These are phyloP conservation scores for Farysia itapuensis DNA, from an alignment of 1,284 basidiomycete species.

Conservation along the genomic window DNA sequence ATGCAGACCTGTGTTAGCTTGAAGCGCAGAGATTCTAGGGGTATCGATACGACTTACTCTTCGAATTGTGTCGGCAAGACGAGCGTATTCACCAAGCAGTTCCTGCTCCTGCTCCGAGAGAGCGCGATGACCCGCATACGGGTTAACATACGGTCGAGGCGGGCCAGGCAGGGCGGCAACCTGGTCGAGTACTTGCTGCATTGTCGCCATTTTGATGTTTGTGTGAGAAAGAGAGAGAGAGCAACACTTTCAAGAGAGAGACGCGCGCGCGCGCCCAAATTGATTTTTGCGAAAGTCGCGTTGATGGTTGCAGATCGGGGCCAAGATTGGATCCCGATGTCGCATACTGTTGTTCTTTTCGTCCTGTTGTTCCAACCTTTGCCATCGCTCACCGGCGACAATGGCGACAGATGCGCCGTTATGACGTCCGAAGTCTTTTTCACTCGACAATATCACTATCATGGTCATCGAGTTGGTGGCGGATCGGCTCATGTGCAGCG, in stretches of 20 bases:
- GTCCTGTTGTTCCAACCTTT: too few species aligned
- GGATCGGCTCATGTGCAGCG: conserved; percentile 1
- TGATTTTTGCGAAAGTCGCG: too few species aligned
- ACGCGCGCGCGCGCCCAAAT: too few species aligned
- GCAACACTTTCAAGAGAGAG: conserved; percentile 18
- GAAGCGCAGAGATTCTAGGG: too few species aligned
- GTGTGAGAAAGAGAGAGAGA: conserved; percentile 1
- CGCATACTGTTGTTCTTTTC: too few species aligned
- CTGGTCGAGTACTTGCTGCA: conserved; percentile 30
- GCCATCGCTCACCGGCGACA: too few species aligned
- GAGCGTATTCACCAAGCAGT: conserved; percentile 54
- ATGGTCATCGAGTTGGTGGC: conserved; percentile 1
- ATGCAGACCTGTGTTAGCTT: not conserved
- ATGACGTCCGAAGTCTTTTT: conserved; percentile 38
- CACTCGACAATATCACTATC: conserved; percentile 13
- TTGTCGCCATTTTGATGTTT: conserved; percentile 16
- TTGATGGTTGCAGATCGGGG: too few species aligned
- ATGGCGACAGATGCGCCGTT: too few species aligned
- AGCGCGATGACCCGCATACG: conserved; percentile 48
- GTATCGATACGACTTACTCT: conserved; percentile 32
- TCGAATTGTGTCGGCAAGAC: conserved; percentile 50
- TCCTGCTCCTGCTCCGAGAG: conserved; percentile 46
- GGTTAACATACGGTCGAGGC: conserved; percentile 40
- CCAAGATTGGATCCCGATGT: too few species aligned
- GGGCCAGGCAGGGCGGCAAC: conserved; percentile 24